Conservation (phyloP, 1,284 basidiomycete species). For the Cutaneotrichosporon daszewskae region DNA sequence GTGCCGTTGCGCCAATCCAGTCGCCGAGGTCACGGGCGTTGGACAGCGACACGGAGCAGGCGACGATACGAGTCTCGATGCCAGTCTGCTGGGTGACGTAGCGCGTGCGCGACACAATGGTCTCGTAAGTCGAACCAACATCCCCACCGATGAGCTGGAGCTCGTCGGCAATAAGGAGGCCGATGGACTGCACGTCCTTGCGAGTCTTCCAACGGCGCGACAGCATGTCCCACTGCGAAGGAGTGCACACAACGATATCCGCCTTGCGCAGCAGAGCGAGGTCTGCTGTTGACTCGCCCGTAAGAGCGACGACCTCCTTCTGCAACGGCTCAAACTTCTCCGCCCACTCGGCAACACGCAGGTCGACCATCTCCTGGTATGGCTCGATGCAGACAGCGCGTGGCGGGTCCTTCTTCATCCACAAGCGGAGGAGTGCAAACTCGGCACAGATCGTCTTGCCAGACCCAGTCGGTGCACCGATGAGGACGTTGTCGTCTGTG, state of each 20-base stretch:
- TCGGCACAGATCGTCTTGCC: constrained; percentile 98
- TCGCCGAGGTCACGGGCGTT: constrained; percentile 94
- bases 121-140: constrained; percentile 92
- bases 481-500: constrained; percentile 90
- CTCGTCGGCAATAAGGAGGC: constrained; percentile 90
- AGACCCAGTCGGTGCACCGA: constrained; percentile 92
- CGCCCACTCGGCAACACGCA: constrained; percentile 81
- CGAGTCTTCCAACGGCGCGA: constrained; percentile 88
- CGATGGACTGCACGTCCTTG: constrained; percentile 92
- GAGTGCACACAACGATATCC: constrained; percentile 87
- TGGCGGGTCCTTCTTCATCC: constrained; percentile 74
- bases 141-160: constrained; percentile 88
- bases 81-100: constrained; percentile 95
- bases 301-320: constrained; percentile 87
- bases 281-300: constrained; percentile 92
- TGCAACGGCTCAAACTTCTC: constrained; percentile 74
- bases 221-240: constrained; percentile 91
- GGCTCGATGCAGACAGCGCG: constrained; percentile 96
- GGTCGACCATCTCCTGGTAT: constrained; percentile 93
- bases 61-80: constrained; percentile 83
- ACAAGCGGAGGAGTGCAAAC: constrained; percentile 84
- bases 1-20: constrained; percentile 91
- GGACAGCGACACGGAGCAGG: constrained; percentile 89
- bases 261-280: constrained; percentile 84
- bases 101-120: constrained; percentile 86